Evolutionary conservation across 2,329 filamentous ascomycete genomes (phyloP).

Genomic region (Mollisiaceae sp.): DNA sequence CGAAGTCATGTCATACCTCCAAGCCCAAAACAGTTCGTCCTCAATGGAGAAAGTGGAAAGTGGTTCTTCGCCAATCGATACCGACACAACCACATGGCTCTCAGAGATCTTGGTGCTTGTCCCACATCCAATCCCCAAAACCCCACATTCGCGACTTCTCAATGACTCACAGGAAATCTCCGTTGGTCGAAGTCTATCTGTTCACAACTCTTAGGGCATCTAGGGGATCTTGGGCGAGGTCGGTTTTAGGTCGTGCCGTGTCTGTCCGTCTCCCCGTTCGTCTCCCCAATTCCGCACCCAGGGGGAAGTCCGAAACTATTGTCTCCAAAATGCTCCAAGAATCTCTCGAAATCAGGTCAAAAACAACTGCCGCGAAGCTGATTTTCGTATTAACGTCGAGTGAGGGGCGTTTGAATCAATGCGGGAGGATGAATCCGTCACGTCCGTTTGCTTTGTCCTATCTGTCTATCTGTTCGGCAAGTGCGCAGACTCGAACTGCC

Average conservation of each 20-base stretch:
- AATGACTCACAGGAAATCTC: not conserved
- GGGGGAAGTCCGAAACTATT: constrained; percentile 1
- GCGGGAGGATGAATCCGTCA: constrained; percentile 3
- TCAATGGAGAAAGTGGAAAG: not conserved
- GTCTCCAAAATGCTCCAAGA: not conserved
- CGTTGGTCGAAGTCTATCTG: not conserved
- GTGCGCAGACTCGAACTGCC: not conserved
- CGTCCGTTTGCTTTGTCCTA: not conserved
- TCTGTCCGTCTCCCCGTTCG: not conserved
- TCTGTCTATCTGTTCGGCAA: not conserved
- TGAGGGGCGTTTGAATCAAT: not conserved
- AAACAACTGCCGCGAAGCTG: constrained; percentile 8
- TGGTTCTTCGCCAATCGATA: not conserved
- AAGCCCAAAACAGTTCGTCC: not conserved
- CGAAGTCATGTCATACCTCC: not conserved
- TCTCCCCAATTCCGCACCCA: not conserved
- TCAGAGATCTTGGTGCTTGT: constrained; percentile 7
- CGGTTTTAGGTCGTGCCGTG: not conserved
- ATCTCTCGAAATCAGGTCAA: not conserved
- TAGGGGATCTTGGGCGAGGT: not conserved
- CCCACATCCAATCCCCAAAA: not conserved
- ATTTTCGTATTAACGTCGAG: not conserved
- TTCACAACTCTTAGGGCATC: not conserved
- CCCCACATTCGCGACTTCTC: not conserved
- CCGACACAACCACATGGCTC: not conserved